These are phyloP conservation scores for Ustilago esculenta DNA, from an alignment of 1,284 basidiomycete species.

Conservation along the genomic window DNA sequence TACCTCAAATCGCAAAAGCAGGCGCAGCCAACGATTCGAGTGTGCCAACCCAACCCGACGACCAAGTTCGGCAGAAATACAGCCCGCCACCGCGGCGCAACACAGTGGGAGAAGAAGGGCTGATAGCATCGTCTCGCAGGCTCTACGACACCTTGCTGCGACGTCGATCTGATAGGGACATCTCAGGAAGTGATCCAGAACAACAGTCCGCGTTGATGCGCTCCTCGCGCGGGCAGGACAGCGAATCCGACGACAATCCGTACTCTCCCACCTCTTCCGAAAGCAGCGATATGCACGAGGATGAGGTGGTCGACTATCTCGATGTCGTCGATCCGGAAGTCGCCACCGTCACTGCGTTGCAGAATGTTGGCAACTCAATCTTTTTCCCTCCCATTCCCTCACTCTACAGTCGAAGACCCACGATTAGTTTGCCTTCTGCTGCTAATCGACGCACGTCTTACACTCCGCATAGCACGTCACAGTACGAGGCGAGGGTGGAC, in stretches of 20 bases:
- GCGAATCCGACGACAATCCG: conserved; percentile 5
- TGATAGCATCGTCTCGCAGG: conserved; percentile 30
- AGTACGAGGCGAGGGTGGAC: conserved; percentile 6
- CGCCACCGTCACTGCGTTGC: conserved; percentile 75
- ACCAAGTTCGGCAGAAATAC: background rate
- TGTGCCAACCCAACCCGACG: background rate
- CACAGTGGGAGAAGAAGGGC: conserved; percentile 15
- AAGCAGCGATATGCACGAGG: conserved; percentile 47
- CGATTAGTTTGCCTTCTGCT: conserved; percentile 71
- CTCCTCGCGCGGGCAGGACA: background rate
- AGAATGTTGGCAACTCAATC: conserved; percentile 81
- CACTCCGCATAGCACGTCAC: conserved; percentile 10
- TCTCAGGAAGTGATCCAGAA: conserved; percentile 1
- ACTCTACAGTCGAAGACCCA: conserved; percentile 77
- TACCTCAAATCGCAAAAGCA: background rate
- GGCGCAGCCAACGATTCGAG: background rate
- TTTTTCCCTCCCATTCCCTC: conserved; percentile 75
- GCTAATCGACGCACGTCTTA: conserved; percentile 3
- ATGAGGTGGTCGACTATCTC: conserved; percentile 67
- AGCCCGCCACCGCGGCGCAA: conserved; percentile 12
- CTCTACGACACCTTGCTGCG: conserved; percentile 26
- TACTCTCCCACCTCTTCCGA: conserved; percentile 3
- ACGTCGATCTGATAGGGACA: conserved; percentile 15
- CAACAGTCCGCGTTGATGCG: conserved; percentile 7
- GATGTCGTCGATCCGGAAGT: conserved; percentile 82